Base-by-base conservation (phyloP, 2,329 filamentous ascomycete genomes). In the Aspergillus flavus region DNA sequence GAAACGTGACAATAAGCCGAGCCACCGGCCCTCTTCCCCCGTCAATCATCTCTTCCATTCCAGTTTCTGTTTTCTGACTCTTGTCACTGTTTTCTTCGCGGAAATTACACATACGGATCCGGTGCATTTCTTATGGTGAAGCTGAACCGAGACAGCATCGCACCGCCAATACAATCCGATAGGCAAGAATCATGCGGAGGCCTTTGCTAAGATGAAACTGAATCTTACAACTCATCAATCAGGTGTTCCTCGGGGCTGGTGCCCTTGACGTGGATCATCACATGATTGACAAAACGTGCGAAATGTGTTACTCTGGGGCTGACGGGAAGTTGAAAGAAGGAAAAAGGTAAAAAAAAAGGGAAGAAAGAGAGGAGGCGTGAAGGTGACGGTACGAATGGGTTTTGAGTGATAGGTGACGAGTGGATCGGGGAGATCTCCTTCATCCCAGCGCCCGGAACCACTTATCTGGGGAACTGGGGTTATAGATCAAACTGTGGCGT, bases 201-300 rank as follows among this genome's bases (percentile, higher is more conserved):
- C n/a, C 21, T 41, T 55, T 23, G 16, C 21, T 36, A 34, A 36
- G 52, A 55, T 39, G 52, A 39, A 55, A 55, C 52, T 1, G 32
- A 55, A 61, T 57, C 52, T 65, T 54, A 63, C 65, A 64, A 62
- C 62, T 64, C 64, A 63, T 58, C 58, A 34, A 60, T 63, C 58
- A 65, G 63, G 41, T 61, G 61, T 61, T 59, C 39, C 56, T n/a
- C 32, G 32, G 55, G 36, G 34, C 34, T 48, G 57, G 54, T 55
- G 61, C 57, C 59, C 55, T 61, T 48, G 56, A 65, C 50, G 55
- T 64, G 63, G 55, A 66, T 64, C 59, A 73, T 74, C 71, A 74
- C 72, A 70, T 73, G 72, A 72, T 71, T 68, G 64, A 58, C 62
- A 62, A 71, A 73, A 73, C 70, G 68, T 73, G 71, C 66, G 54